Conservation (phyloP, 169 alveolate genomes). For the Plasmodium gonderi region DNA sequence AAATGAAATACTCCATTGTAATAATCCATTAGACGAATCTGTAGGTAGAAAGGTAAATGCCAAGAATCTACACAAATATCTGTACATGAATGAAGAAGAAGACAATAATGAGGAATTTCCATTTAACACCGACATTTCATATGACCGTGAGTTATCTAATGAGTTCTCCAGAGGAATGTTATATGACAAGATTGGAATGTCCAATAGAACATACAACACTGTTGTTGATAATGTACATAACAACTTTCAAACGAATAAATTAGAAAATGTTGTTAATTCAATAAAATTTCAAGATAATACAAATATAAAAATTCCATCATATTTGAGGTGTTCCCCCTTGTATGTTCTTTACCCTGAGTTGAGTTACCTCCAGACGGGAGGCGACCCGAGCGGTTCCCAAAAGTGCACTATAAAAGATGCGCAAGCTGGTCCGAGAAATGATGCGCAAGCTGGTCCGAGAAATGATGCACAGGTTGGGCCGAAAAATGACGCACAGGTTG, state of each 20-base stretch:
- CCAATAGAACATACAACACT: conserved; percentile 1
- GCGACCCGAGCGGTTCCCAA: not conserved
- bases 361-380: not conserved
- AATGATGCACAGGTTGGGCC: no score
- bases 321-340: conserved; percentile 25
- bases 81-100: not conserved
- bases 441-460: not conserved
- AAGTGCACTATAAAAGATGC: not conserved
- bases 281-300: conserved; percentile 36
- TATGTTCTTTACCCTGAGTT: conserved; percentile 48
- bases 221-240: conserved; percentile 23
- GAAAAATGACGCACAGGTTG: no score
- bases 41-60: not conserved
- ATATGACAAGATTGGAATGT: conserved; percentile 16
- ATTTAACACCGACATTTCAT: not conserved
- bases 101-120: not conserved
- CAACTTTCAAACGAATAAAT: conserved; percentile 28
- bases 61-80: not conserved
- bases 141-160: not conserved
- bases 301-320: conserved; percentile 23
- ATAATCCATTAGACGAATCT: not conserved
- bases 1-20: not conserved
- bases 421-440: not conserved
- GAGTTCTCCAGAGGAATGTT: conserved; percentile 16
- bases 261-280: conserved; percentile 28